A percentile compares a stretch with the other conserved stretches of the same genome.
phyloP scores from a whole-genome alignment of 257 asterid genomes.

The Plantago ovata region DNA sequence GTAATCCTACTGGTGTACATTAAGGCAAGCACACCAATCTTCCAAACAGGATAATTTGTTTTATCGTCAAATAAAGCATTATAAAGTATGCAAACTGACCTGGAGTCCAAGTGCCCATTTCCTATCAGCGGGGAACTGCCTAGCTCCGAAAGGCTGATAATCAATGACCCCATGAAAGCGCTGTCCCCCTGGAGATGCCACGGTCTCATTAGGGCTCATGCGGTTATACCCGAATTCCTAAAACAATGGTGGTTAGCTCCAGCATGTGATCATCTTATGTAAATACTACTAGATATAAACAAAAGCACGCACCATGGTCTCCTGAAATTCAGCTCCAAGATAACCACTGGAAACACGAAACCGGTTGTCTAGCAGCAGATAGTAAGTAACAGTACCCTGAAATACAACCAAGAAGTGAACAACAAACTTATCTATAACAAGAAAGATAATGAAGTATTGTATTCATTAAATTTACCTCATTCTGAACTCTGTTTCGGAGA shows the following conservation, averaged over 20 bases:
- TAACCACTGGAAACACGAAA: slow-evolving; percentile 54
- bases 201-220: slow-evolving; percentile 47
- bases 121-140: slow-evolving; percentile 48
- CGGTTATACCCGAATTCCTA: slow-evolving; percentile 61
- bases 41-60: too few relatives aligned
- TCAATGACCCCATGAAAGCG: slow-evolving; percentile 57
- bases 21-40: too few relatives aligned
- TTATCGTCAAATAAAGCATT: neutral
- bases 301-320: slow-evolving; percentile 42
- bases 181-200: slow-evolving; percentile 62
- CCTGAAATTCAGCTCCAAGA: slow-evolving; percentile 62
- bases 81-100: slow-evolving; percentile 34
- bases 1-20: neutral
- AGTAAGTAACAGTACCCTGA: slow-evolving; percentile 97
- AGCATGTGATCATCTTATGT: neutral
- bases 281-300: neutral
- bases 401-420: slow-evolving; percentile 26
- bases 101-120: slow-evolving; percentile 90
- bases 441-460: slow-evolving; percentile 11
- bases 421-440: slow-evolving; percentile 13
- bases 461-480: slow-evolving; percentile 56
- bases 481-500: slow-evolving; percentile 62
- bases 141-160: slow-evolving; percentile 59
- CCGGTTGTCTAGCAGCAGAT: slow-evolving; percentile 78
- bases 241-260: slow-evolving; percentile 5